Base-by-base conservation (phyloP, 2,329 filamentous ascomycete genomes). In the Hypoxylon sp. region DNA sequence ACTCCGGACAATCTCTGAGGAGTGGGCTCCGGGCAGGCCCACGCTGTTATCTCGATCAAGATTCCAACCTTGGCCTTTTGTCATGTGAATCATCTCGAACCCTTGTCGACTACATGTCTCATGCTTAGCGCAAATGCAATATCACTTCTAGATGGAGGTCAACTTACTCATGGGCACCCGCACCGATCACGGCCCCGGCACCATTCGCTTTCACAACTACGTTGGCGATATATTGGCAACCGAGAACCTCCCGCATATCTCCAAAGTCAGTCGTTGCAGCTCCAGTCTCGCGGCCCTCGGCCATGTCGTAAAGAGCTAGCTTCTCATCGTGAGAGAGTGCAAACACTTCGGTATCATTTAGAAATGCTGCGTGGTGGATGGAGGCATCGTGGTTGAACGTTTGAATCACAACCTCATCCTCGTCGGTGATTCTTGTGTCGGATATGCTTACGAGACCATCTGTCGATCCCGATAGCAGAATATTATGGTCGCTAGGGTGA, bases 371-470 rank as follows among this genome's bases (percentile, higher is more conserved):
- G 72, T 89, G 91, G 78, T 94, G 92, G 70, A 95, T 88, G 0
- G 92, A 93, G 35, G 90, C 88, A 40, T 88, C 86, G 76, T 93
- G 91, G 79, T 95, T 95, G 78, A 95, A 90, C 11, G 93, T 92
- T 79, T 94, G 91, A 65, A 92, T 84, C 20, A 94, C 83, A 0
- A 92, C 90, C 51, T 95, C 92, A 76, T 95, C 92, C 79, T 95
- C 92, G 72, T 93, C 91, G 17, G 84, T 80, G 64, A 92, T 85
- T 53, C 85, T 85, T 17, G 88, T 91, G 81, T 96, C 90, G 80
- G 91, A 93, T 50, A 95, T 83, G 76, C 92, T 94, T 74, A 95
- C 86, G 1, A 95, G 86, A 6, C 92, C 92, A 79, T 96, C 93
- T 13, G 92, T 95, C 40, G 91, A 93, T 48, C 91, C 92, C 1